Percentiles rank a stretch among this genome's conserved stretches.
These are phyloP conservation scores for Lenwebbia sp. DNA, from an alignment of 345 rosid genomes.

Conservation along the genomic window DNA sequence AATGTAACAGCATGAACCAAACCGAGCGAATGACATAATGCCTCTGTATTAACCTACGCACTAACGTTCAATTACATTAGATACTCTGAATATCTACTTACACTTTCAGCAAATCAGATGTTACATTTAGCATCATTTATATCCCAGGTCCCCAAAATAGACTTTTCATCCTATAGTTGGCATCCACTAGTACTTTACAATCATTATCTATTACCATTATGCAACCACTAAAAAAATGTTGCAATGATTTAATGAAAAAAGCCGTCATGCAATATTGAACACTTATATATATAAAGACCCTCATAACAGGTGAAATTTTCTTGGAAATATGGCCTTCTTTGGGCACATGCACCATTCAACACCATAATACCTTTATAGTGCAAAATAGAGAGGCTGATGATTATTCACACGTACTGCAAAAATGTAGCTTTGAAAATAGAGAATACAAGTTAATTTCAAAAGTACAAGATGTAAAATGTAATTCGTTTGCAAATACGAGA, in stretches of 20 bases:
- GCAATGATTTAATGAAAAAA: not conserved
- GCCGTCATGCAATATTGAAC: not conserved
- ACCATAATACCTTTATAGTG: not conserved
- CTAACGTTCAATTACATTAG: not conserved
- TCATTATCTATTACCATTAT: not conserved
- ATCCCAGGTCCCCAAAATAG: not conserved
- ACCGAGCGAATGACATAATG: not conserved
- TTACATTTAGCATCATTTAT: not conserved
- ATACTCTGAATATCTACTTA: not conserved
- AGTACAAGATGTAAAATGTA: not conserved
- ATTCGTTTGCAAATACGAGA: not conserved
- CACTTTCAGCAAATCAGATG: not conserved
- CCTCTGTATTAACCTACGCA: not conserved
- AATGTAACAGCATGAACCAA: not conserved
- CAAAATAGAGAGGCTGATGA: not conserved
- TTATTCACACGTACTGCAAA: not conserved
- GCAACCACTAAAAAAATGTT: not conserved
- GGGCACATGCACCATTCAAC: not conserved
- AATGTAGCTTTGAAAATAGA: not conserved
- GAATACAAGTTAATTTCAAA: not conserved
- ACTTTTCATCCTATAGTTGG: not conserved
- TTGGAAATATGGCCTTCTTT: not conserved
- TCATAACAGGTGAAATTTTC: not conserved
- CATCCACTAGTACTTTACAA: not conserved
- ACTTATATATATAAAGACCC: not conserved